Conservation (phyloP, 345 rosid species). For the Eutrema yunnanense region DNA sequence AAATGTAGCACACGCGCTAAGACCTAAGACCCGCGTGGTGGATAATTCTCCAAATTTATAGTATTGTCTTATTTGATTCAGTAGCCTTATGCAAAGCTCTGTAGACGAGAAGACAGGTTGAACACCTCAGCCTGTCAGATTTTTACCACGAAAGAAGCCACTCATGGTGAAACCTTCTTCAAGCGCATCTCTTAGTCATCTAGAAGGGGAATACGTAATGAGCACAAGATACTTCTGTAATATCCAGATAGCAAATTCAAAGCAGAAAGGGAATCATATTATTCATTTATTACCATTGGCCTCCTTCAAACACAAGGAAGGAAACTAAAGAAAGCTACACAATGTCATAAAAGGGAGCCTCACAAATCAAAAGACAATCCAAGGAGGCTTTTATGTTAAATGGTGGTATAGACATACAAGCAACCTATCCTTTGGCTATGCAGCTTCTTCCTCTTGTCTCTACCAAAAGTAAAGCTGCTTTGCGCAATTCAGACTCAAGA, state of each 20-base stretch:
- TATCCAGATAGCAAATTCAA: background rate
- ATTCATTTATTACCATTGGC: constrained; percentile 6
- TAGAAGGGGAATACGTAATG: background rate
- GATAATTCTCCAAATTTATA: no score
- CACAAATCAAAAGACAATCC: constrained; percentile 21
- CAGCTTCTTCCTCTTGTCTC: constrained; percentile 25
- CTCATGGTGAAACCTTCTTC: no score
- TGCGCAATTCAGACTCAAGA: constrained; percentile 3
- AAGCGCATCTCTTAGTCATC: no score
- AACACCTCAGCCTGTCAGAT: no score
- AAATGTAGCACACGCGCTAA: no score
- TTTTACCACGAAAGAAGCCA: no score
- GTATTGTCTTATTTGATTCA: no score
- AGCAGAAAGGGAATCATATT: background rate
- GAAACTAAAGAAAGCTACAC: background rate
- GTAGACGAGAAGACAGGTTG: no score
- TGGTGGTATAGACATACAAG: constrained; percentile 22
- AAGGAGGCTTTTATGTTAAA: constrained; percentile 31
- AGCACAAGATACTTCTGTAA: background rate
- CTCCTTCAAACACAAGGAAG: background rate
- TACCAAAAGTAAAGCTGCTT: constrained; percentile 15
- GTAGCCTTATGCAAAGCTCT: no score
- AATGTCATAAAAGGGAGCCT: constrained; percentile 20
- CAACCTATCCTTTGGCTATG: constrained; percentile 25
- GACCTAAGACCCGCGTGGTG: no score